These are phyloP conservation scores for Glaciozyma martinii DNA, from an alignment of 768 basidiomycete genomes.

Conservation along the genomic window DNA sequence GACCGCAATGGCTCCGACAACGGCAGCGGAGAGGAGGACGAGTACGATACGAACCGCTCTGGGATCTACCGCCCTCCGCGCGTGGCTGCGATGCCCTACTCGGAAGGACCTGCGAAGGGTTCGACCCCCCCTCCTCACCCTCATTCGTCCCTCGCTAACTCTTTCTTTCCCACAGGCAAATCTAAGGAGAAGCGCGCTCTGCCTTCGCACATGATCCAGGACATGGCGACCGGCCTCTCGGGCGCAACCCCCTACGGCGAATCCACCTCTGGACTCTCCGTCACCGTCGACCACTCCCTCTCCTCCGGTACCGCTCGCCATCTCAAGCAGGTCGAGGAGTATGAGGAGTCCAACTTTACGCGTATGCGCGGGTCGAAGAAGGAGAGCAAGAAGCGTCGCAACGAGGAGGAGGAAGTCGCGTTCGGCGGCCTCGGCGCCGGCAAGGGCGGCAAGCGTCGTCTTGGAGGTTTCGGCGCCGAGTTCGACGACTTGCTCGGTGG, in stretches of 20 bases:
- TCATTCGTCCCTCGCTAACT: not conserved
- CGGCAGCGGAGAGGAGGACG: constrained; percentile 37
- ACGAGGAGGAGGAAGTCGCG: constrained; percentile 80
- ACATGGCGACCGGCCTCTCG: constrained; percentile 23
- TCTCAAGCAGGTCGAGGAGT: constrained; percentile 69
- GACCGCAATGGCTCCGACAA: constrained; percentile 26
- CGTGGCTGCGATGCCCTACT: constrained; percentile 80
- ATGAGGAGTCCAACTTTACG: constrained; percentile 91
- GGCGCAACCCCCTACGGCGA: constrained; percentile 38
- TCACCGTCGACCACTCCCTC: constrained; percentile 34
- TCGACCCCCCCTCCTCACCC: constrained; percentile 17
- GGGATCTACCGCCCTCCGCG: constrained; percentile 58
- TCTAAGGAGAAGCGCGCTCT: constrained; percentile 45
- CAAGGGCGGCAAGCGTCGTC: constrained; percentile 22
- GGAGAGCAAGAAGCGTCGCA: constrained; percentile 58
- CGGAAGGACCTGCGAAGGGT: constrained; percentile 47
- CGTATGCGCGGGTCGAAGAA: constrained; percentile 83
- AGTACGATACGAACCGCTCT: constrained; percentile 31
- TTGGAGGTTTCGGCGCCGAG: constrained; percentile 65
- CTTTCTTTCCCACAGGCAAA: constrained; percentile 4
- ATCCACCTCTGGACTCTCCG: constrained; percentile 40
- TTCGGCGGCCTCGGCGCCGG: constrained; percentile 56
- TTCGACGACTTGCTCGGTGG: constrained; percentile 62
- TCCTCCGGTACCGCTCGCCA: constrained; percentile 51
- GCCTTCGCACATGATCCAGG: constrained; percentile 34